A percentile compares a stretch with the other conserved stretches of the same genome.
phyloP scores from a whole-genome alignment of 129 eudicot genomes.

The Sambucus nigra region DNA sequence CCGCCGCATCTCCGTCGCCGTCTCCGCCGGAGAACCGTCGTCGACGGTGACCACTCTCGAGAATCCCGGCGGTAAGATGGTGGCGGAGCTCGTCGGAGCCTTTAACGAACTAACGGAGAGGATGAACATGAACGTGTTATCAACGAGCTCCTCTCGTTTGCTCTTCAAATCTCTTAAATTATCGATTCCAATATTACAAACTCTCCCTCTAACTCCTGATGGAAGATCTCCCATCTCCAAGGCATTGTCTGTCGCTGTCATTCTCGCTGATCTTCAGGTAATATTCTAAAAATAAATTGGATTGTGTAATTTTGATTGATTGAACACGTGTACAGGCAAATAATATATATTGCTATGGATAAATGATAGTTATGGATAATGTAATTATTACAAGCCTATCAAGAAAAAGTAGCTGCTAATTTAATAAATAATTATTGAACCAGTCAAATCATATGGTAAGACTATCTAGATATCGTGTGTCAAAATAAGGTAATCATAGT shows the following conservation, averaged over 20 bases:
- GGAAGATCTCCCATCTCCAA: conserved; percentile 70
- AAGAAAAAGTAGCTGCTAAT: too few relatives aligned
- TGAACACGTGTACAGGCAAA: too few relatives aligned
- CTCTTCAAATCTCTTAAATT: conserved; percentile 75
- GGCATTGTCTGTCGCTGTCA: conserved; percentile 60
- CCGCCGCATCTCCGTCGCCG: not conserved
- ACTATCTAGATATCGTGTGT: too few relatives aligned
- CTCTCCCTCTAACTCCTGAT: conserved; percentile 57
- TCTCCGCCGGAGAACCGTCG: not conserved
- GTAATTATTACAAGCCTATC: too few relatives aligned
- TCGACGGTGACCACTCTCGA: conserved; percentile 23
- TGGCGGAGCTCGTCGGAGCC: conserved; percentile 74
- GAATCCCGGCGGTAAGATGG: conserved; percentile 88
- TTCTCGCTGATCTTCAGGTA: conserved; percentile 90
- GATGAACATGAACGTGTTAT: conserved; percentile 37
- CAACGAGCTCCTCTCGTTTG: conserved; percentile 50
- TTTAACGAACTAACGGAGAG: conserved; percentile 78
- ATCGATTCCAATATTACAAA: conserved; percentile 55
- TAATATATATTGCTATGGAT: too few relatives aligned
- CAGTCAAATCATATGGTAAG: too few relatives aligned
- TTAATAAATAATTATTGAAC: too few relatives aligned
- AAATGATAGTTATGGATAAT: too few relatives aligned
- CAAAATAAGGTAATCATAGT: too few relatives aligned
- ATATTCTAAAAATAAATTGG: too few relatives aligned
- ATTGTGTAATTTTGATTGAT: too few relatives aligned